These are phyloP conservation scores for Emergomyces orientalis DNA, from an alignment of 2,329 filamentous ascomycete genomes.

Conservation along the genomic window DNA sequence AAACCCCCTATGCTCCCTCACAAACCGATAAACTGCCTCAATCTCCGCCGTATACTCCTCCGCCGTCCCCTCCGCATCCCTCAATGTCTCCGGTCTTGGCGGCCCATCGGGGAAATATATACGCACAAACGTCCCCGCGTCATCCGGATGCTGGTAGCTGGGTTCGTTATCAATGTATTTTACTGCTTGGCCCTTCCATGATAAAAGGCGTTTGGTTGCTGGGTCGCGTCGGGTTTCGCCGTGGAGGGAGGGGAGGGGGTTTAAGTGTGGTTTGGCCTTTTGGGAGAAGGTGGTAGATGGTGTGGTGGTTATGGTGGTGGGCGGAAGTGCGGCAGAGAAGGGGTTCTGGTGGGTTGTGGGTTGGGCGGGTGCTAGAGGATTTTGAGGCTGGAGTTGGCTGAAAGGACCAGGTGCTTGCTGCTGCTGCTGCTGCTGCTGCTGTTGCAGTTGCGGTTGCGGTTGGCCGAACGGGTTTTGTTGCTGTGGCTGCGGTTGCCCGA, in stretches of 20 bases:
- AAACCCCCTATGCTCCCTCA: conserved; percentile 59
- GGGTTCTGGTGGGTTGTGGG: conserved; percentile 19
- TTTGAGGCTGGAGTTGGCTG: neutral
- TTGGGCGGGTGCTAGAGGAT: neutral
- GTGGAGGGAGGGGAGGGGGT: conserved; percentile 20
- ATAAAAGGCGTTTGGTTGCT: conserved; percentile 35
- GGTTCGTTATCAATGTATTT: conserved; percentile 48
- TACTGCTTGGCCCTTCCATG: conserved; percentile 57
- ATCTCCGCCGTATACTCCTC: conserved; percentile 44
- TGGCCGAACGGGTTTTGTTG: neutral
- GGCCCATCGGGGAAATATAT: conserved; percentile 68
- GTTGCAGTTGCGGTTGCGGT: neutral
- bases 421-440: conserved; percentile 6
- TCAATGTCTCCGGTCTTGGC: conserved; percentile 41
- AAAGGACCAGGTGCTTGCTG: conserved; percentile 2
- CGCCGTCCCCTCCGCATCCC: conserved; percentile 43
- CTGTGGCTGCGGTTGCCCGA: conserved; percentile 3
- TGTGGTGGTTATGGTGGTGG: conserved; percentile 3
- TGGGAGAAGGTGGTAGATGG: conserved; percentile 8
- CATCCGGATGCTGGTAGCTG: conserved; percentile 43
- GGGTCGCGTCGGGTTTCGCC: conserved; percentile 31
- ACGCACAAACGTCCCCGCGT: conserved; percentile 49
- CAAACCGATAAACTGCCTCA: conserved; percentile 54
- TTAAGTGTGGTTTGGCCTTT: conserved; percentile 13
- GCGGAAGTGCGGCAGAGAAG: neutral